Evolutionary conservation across 2,329 filamentous ascomycete species (phyloP), one percentile per base, ranked within the genome.

Genomic region (Cercospora sp.): DNA sequence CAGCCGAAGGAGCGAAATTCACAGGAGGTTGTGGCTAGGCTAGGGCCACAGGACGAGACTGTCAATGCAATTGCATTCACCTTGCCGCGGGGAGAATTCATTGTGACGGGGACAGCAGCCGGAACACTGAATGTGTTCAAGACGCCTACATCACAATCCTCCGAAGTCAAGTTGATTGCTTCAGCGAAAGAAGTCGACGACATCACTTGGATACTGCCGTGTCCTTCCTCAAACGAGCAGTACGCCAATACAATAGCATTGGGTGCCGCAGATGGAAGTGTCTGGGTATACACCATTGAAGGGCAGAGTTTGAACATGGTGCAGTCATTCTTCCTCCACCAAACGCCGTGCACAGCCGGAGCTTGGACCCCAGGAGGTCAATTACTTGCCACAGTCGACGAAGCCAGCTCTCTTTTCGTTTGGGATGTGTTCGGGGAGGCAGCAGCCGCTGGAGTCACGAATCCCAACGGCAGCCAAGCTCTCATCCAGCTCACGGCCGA

Each of bases 261-360:
- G 7, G 95, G 95, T 66, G 93, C 93, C 36, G 91, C 87, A 40
- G 94, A 99, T 78, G 95, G 95, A 65, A 94, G 90, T 62, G 93
- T 97, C 51, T 99, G 95, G 95, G 91, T 99, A 9, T 97, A 97
- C 82, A 90, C 89, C n/a, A 86, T 98, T 75, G 90, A 94, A 79
- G 82, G 87, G 31, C 84, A 84, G 64, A 89, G 92, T 36, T 84
- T 98, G 63, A 89, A 90, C 74, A 95, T 98, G 76, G 86, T 96
- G 5, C 92, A 97, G 82, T 91, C 91, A 28, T 97, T 95, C 83
- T 97, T 97, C 84, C 85, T 96, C 28, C 95, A 98, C 82, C 94
- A 91, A 3, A 90, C 82, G 18, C 83, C 91, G 30, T 96, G 91
- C 81, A 98, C 95, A 1, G 94, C 94, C 7, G 95, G 95, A 68